Base-by-base conservation (phyloP, 1,284 basidiomycete species). In the Ustanciosporium gigantosporum region DNA sequence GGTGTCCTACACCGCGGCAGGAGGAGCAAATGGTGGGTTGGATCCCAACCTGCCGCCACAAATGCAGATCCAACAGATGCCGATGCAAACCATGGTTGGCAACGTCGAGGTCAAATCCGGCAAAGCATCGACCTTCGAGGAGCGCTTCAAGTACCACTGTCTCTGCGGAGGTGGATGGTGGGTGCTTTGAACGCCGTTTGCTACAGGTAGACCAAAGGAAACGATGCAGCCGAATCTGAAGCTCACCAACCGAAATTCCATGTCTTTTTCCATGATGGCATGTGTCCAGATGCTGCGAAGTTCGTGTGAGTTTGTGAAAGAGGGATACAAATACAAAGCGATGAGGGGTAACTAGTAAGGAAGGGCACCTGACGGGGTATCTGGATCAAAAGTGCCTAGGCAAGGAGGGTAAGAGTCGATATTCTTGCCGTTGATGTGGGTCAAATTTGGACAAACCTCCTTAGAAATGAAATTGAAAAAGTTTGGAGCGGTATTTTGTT, bases 401-500 rank as follows among this genome's bases (percentile, higher is more conserved):
- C 59, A 52, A 11, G 53, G 59, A 19, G 52, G 53, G 7, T 48
- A 46, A 17, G 25, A 34, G 1, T 41, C 41, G 7, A 36, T 31
- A 3, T 29, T 31, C 14, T 36, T 43, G 11, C 27, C 27, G n/a
- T 29, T 29, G 27, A 29, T 29, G 11, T 29, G 11, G 11, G 9
- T n/a, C 9, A 2, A 31, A 47, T 24, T 56, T 51, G 29, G 57
- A 45, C 31, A 31, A 48, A 17, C 25, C n/a, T 29, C 27, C n/a
- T n/a, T n/a, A n/a, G n/a, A n/a, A n/a, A 29, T 29, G 27, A 67
- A 67, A 0, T 16, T 22, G 31, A 38, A 37, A 35, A 62, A 67
- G 36, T 50, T 59, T 1, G 64, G 64, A 3, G 64, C 64, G 0
- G 59, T 67, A 4, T 64, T 58, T 17, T 58, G 65, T 27, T 64